Evolutionary conservation across 306 rosid species (phyloP), one percentile per base, ranked within the genome.

Genomic region (Alnus rubra): DNA sequence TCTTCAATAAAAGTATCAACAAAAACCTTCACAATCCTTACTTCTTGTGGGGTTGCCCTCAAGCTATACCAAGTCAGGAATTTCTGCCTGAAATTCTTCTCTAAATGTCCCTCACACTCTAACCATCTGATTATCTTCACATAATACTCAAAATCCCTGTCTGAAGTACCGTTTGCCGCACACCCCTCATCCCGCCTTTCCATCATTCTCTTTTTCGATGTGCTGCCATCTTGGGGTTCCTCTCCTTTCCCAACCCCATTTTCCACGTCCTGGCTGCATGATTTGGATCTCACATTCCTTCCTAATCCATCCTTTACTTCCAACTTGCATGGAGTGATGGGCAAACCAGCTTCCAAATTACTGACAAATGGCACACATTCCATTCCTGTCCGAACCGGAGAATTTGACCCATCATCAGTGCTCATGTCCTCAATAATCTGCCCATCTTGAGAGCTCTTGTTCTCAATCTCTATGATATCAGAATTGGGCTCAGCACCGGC

Each of bases 31-130:
- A 96, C 97, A 67, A 96, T 81, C 84, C 89, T 90, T n/a, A 84
- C 80, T 81, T 96, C 96, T 55, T 90, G 94, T 4, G 87, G 60
- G 7, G 91, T 89, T 59, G 99, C 96, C 84, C 96, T 93, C 82
- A 96, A 87, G 85, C 98, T 91, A 75, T 88, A 96, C 99, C 98
- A 96, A 63, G 98, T 96, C 78, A 96, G 89, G 83, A 96, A 92
- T 62, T 91, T 96, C 88, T 91, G 97, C 89, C 98, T 89, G 87
- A 96, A 93, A 85, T 88, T 89, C 93, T 93, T 91, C 78, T 93
- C 98, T 11, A 96, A 88, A 68, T 91, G 98, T 12, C 99, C 99
- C 76, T 90, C 93, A 54, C 98, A 91, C 85, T 96, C 99, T 84
- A 96, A 80, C 93, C 94, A 84, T 81, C 98, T 89, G 79, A 96